A percentile compares a stretch with the other conserved stretches of the same genome.
phyloP scores from a whole-genome alignment of 495 filamentous ascomycete species.

The Hypomontagnella monticulosa region DNA sequence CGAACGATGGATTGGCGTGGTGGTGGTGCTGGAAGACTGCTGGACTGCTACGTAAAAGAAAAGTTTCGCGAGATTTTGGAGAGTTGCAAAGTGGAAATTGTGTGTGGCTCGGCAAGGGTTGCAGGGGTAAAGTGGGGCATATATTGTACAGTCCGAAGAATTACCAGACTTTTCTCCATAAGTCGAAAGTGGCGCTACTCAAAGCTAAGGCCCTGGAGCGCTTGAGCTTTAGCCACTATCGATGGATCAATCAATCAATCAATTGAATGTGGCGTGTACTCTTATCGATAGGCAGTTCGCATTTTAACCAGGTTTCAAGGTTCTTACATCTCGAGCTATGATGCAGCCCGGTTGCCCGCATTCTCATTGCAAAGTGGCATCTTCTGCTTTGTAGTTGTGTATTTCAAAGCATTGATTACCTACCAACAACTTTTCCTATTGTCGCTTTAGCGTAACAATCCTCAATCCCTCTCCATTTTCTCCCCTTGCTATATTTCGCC shows the following conservation, averaged over 20 bases:
- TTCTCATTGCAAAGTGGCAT: conserved; percentile 40
- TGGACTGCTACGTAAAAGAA: conserved; percentile 14
- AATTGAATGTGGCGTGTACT: not conserved
- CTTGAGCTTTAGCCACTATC: not conserved
- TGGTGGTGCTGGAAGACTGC: conserved; percentile 31
- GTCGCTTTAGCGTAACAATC: conserved; percentile 5
- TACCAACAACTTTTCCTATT: conserved; percentile 4
- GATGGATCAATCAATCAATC: not conserved
- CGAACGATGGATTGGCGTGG: conserved; percentile 26
- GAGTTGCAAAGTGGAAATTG: conserved; percentile 34
- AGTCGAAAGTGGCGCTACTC: not conserved
- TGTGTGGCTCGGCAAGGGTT: conserved; percentile 40
- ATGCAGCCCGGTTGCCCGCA: conserved; percentile 25
- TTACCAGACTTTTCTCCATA: not conserved
- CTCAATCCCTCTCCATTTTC: not conserved
- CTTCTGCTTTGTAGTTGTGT: conserved; percentile 38
- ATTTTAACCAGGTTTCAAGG: conserved; percentile 28
- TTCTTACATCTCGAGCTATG: conserved; percentile 21
- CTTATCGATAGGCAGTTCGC: conserved; percentile 33
- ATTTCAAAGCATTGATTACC: conserved; percentile 39
- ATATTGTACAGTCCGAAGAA: conserved; percentile 11
- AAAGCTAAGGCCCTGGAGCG: not conserved
- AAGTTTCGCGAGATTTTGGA: conserved; percentile 36
- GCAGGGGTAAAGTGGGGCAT: conserved; percentile 19
- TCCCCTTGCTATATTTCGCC: not conserved